Percentiles rank a stretch among this genome's conserved stretches.
These are phyloP conservation scores for Lolium rigidum DNA, from an alignment of 176 grass and related monocot species.

Conservation along the genomic window DNA sequence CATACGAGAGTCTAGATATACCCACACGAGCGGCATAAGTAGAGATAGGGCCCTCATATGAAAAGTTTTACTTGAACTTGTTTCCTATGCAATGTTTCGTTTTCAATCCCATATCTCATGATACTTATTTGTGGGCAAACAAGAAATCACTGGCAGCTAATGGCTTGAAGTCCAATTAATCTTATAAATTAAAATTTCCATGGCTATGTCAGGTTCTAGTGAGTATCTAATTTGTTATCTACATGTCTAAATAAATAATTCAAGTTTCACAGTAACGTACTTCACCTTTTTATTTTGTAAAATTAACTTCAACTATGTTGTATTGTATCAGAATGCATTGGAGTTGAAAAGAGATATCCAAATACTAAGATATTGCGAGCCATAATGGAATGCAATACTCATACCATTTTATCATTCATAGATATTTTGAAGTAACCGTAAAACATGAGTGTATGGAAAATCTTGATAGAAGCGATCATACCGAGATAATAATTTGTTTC, in stretches of 20 bases:
- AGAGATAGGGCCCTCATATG: neutral
- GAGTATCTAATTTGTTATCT: too few relatives aligned
- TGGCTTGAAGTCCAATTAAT: neutral
- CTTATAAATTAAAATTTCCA: neutral
- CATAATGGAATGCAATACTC: neutral
- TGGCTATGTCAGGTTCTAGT: neutral
- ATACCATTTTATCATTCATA: neutral
- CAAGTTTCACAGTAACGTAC: too few relatives aligned
- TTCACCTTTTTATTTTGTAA: too few relatives aligned
- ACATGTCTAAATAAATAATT: too few relatives aligned
- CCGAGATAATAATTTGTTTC: too few relatives aligned
- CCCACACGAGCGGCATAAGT: neutral
- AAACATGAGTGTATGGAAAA: too few relatives aligned
- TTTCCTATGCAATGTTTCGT: neutral
- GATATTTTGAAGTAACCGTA: neutral
- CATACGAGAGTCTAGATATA: neutral
- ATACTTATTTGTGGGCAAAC: neutral
- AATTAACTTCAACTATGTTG: too few relatives aligned
- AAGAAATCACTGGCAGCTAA: neutral
- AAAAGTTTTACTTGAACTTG: neutral
- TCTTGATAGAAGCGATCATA: too few relatives aligned
- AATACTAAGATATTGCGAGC: neutral
- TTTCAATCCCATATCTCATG: neutral
- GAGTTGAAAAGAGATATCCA: too few relatives aligned
- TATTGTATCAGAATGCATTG: too few relatives aligned